Conservation (phyloP, 108 stramenopile species). For the Bacterosira constricta region DNA sequence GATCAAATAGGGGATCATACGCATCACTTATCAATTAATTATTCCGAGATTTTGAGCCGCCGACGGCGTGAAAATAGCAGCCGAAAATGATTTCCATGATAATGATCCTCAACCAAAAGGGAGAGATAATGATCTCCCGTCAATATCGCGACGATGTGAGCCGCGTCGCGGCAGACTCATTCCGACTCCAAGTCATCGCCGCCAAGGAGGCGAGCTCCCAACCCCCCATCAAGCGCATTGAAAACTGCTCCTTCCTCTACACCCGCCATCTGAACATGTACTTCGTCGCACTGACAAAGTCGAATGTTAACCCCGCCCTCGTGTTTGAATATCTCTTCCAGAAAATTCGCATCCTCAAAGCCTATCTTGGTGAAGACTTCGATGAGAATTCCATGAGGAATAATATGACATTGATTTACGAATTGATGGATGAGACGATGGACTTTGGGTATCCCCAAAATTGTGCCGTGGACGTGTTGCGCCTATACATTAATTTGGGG, state of each 20-base stretch:
- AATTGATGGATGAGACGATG: conserved; percentile 99
- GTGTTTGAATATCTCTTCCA: conserved; percentile 98
- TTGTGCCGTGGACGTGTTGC: conserved; percentile 96
- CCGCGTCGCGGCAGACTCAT: conserved; percentile 84
- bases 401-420: conserved; percentile 99
- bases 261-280: conserved; percentile 97
- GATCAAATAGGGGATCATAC: too few species aligned
- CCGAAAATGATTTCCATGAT: conserved; percentile 91
- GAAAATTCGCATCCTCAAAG: conserved; percentile 92
- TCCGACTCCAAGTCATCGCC: conserved; percentile 93
- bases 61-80: background rate
- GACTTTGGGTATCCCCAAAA: conserved; percentile 99
- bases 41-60: too few species aligned
- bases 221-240: conserved; percentile 94
- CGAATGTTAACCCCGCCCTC: conserved; percentile 97
- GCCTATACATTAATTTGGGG: conserved; percentile 97
- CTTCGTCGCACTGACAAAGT: conserved; percentile 95
- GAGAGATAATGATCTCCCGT: conserved; percentile 93
- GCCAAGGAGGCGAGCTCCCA: conserved; percentile 95
- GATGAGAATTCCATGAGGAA: conserved; percentile 95
- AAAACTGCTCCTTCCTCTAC: conserved; percentile 96
- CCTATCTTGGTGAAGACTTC: conserved; percentile 97
- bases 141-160: conserved; percentile 93
- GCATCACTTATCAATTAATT: too few species aligned
- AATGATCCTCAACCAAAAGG: conserved; percentile 91